Base-by-base conservation (phyloP, 768 basidiomycete genomes). In the Boletus sp. region DNA sequence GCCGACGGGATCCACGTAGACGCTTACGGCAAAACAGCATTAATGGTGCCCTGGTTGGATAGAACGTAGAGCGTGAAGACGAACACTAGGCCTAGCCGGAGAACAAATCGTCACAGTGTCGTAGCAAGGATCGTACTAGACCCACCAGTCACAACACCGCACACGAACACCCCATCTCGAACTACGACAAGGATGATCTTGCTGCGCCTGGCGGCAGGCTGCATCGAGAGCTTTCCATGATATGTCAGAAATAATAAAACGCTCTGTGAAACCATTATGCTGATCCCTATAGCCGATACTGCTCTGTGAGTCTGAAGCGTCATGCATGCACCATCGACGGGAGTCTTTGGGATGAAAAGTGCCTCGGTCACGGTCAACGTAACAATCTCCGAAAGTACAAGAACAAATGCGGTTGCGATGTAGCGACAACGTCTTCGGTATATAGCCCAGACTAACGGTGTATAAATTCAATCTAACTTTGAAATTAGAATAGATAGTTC, bases 1-100 rank as follows among this genome's bases (percentile, higher is more conserved):
- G 15, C 9, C 11, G 8, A 21, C 3, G 37, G 8, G 50, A 32
- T 19, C 25, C 27, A 35, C 15, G 2, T 9, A 34, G 29, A 29
- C n/a, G 30, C 64, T 54, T 15, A 63, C 63, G 63, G 60, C 3
- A 55, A 13, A 19, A 66, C 37, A n/a, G 53, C n/a, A 29, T 66
- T 66, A 8, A 63, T 11, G 38, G 50, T 7, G 14, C 19, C 41
- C 8, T 37, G 45, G 29, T 55, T 23, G 17, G 50, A 52, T 1
- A 43, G 1, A 30, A 63, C 3, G 21, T 50, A 59, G 13, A 63
- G 17, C 0, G 7, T 25, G 9, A 21, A 10, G 2, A 53, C 2
- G 5, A 51, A 23, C 21, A 45, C 5, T 1, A 50, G 19, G 8
- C 52, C 63, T 66, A 35, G 19, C 25, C 40, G n/a, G 7, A 35